Conservation (phyloP, 2,329 filamentous ascomycete species). For the Periconia sp. region DNA sequence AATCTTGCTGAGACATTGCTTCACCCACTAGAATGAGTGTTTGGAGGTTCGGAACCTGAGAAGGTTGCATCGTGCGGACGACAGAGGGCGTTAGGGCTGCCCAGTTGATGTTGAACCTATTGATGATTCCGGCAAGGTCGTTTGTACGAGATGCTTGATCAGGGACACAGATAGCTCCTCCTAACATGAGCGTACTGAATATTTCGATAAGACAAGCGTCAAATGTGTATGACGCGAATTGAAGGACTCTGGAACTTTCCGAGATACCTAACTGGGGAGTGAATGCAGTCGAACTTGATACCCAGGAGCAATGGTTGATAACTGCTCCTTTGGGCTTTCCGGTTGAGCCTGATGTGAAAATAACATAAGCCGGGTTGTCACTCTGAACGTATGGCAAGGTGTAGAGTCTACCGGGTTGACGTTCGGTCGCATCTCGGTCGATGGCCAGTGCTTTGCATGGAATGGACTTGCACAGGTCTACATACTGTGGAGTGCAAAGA, state of each 20-base stretch:
- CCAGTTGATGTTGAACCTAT: constrained; percentile 48
- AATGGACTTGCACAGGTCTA: constrained; percentile 30
- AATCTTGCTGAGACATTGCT: constrained; percentile 39
- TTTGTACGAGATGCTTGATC: constrained; percentile 55
- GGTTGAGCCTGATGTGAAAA: constrained; percentile 66
- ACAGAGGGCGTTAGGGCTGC: constrained; percentile 53
- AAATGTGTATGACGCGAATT: constrained; percentile 54
- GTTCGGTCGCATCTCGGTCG: constrained; percentile 51
- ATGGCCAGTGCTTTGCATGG: constrained; percentile 30
- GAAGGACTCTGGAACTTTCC: constrained; percentile 61
- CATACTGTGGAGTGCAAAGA: constrained; percentile 32
- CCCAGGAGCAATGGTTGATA: constrained; percentile 65
- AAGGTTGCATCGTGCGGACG: constrained; percentile 36
- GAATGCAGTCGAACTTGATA: constrained; percentile 49
- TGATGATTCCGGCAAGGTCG: constrained; percentile 51
- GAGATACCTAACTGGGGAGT: constrained; percentile 50
- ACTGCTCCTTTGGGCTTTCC: constrained; percentile 66
- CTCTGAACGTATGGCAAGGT: constrained; percentile 44
- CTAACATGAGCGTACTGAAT: constrained; percentile 52
- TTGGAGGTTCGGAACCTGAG: constrained; percentile 32
- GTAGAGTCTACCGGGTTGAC: constrained; percentile 35
- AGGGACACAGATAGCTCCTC: constrained; percentile 57
- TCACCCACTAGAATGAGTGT: constrained; percentile 40
- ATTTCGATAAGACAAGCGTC: constrained; percentile 56
- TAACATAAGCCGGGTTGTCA: constrained; percentile 63